Conservation (phyloP, 179 eudicot species). For the Spergularia azorica region DNA sequence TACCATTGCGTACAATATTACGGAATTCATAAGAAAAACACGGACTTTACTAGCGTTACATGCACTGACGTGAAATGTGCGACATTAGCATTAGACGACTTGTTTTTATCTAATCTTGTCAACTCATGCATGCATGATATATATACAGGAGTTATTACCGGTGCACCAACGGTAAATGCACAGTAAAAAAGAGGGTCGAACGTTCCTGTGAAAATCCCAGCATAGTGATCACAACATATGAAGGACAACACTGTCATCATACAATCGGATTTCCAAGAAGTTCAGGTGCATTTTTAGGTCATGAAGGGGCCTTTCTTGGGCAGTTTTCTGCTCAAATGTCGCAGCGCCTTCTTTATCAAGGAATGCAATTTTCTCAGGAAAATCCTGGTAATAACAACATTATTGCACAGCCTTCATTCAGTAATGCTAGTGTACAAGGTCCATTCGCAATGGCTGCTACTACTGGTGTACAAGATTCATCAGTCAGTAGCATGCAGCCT, state of each 20-base stretch:
- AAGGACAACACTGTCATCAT: conserved; percentile 95
- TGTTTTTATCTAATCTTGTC: neutral
- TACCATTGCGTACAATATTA: no score
- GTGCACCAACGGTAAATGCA: conserved; percentile 90
- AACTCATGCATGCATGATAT: neutral
- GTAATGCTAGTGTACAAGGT: neutral
- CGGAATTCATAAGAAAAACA: no score
- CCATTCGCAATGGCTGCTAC: neutral
- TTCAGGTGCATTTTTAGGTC: conserved; percentile 38
- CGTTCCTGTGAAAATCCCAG: conserved; percentile 75
- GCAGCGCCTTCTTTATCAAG: conserved; percentile 28
- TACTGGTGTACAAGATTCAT: neutral
- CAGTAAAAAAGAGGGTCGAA: conserved; percentile 88
- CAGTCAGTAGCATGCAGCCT: conserved; percentile 7
- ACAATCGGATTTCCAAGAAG: conserved; percentile 74
- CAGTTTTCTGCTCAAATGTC: conserved; percentile 38
- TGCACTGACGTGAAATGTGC: no score
- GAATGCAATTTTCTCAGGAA: conserved; percentile 38
- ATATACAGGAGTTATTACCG: conserved; percentile 81
- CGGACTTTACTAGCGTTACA: no score
- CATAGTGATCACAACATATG: conserved; percentile 83
- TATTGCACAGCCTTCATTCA: conserved; percentile 6
- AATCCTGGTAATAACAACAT: neutral
- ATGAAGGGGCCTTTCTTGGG: conserved; percentile 44
- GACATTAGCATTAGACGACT: no score